Evolutionary conservation across 2,329 filamentous ascomycete genomes (phyloP).

Genomic region (Parastagonospora avenae): DNA sequence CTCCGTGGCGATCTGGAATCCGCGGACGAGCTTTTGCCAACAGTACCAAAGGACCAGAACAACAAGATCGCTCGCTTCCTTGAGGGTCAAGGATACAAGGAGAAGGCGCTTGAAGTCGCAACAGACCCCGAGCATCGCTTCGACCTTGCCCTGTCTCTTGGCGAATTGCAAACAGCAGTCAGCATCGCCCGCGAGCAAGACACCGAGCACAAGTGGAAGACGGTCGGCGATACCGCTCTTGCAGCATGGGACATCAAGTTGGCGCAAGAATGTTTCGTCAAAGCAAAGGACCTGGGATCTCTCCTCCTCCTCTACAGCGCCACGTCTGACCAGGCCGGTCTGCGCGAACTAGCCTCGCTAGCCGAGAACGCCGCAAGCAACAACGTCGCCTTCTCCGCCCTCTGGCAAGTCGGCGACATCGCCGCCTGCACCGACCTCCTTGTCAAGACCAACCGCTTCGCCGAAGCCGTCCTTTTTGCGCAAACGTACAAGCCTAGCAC

Average conservation of each 20-base stretch:
- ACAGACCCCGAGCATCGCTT: constrained; percentile 97
- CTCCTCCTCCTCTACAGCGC: constrained; percentile 87
- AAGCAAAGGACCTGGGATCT: constrained; percentile 89
- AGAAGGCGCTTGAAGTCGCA: constrained; percentile 90
- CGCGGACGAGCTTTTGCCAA: constrained; percentile 80
- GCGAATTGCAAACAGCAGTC: constrained; percentile 82
- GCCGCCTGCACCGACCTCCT: constrained; percentile 81
- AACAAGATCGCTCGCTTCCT: constrained; percentile 98
- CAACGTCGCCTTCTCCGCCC: constrained; percentile 90
- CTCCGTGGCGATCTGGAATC: constrained; percentile 92
- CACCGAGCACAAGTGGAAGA: constrained; percentile 98
- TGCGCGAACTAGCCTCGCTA: constrained; percentile 73
- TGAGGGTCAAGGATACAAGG: constrained; percentile 96
- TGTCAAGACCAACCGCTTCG: constrained; percentile 74
- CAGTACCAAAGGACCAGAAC: constrained; percentile 88
- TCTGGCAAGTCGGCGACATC: constrained; percentile 86
- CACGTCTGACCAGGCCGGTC: constrained; percentile 76
- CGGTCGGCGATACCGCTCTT: constrained; percentile 88
- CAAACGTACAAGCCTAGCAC: constrained; percentile 93
- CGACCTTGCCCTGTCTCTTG: constrained; percentile 82
- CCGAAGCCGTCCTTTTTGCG: constrained; percentile 88
- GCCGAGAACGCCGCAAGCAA: constrained; percentile 79
- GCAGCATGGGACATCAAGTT: constrained; percentile 83
- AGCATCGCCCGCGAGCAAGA: constrained; percentile 83
- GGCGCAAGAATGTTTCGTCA: constrained; percentile 89